phyloP scores from a whole-genome alignment of 257 asterid genomes.

The Voacanga thouarsii region DNA sequence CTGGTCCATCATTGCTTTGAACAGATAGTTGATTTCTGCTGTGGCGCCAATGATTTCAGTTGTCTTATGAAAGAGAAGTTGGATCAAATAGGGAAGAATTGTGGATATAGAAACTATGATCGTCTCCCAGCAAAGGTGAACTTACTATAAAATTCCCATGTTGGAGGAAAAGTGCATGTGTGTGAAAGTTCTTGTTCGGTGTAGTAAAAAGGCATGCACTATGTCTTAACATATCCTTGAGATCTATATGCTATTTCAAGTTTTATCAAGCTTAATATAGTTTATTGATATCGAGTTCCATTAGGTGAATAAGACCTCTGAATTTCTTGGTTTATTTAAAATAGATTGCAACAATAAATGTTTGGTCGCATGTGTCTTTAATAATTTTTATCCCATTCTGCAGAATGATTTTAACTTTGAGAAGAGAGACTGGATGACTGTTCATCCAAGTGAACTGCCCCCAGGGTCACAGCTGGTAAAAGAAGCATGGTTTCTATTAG shows the following conservation, averaged over 20 bases:
- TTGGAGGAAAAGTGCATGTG: not conserved
- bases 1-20: conserved; percentile 21
- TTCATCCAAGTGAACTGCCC: conserved; percentile 52
- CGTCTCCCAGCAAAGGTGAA: conserved; percentile 61
- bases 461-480: conserved; percentile 70
- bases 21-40: conserved; percentile 92
- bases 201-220: not conserved
- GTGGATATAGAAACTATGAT: conserved; percentile 79
- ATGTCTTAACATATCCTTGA: not conserved
- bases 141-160: not conserved
- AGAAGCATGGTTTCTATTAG: conserved; percentile 25
- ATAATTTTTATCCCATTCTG: conserved; percentile 21
- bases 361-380: conserved; percentile 3
- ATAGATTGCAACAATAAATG: not conserved
- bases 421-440: conserved; percentile 81
- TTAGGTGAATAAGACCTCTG: not conserved
- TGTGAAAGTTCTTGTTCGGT: not conserved
- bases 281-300: not conserved
- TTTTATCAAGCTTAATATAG: not conserved
- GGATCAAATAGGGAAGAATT: conserved; percentile 56
- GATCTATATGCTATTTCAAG: not conserved
- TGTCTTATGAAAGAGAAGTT: conserved; percentile 72
- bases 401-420: conserved; percentile 82
- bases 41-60: conserved; percentile 93
- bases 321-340: not conserved